Base-by-base conservation (phyloP, 1,284 basidiomycete genomes). In the Naganishia liquefaciens region DNA sequence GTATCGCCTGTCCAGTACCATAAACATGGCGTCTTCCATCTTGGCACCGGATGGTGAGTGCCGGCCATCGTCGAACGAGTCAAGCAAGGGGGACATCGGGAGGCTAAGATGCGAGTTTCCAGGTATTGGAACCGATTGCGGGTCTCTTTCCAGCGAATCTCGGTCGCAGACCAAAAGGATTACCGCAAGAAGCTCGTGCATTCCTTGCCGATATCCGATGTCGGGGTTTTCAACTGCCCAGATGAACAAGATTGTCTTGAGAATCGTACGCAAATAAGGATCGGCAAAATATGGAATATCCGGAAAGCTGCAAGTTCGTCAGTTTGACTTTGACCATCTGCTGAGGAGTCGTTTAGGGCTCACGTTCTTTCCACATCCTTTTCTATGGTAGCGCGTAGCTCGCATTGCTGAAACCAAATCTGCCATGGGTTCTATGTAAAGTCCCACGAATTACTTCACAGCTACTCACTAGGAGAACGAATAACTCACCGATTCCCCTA, bases 341-440 rank as follows among this genome's bases (percentile, higher is more conserved):
- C 30, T 27, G 54, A 49, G 42, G 50, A 17, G 27, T 44, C 2
- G 9, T 11, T 37, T 19, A n/a, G 11, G 40, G 81, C 84, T 78
- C 76, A 91, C 85, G 93, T 96, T 72, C 93, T 83, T 71, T 94
- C 90, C 0, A 97, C 93, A 75, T 97, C 93, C 77, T 94, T 91
- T 25, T 86, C 79, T 62, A 97, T 95, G 4, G 86, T 89, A 74
- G 88, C 91, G 21, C 91, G 84, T 39, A 95, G 81, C 61, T 96
- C 93, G 27, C 93, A 83, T 40, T 90, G 85, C 19, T 86, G 82
- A 75, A 96, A 97, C 90, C 91, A 96, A 50, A 87, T 85, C 70
- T 86, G 88, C 93, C 93, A 96, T 15, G 93, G 93, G 76, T 93
- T 94, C 86, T 91, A 68, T 37, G 5, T 60, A 27, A 55, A 54